Conservation (phyloP, 1,139 yeast species). For the Nakaseomyces delphensis region DNA sequence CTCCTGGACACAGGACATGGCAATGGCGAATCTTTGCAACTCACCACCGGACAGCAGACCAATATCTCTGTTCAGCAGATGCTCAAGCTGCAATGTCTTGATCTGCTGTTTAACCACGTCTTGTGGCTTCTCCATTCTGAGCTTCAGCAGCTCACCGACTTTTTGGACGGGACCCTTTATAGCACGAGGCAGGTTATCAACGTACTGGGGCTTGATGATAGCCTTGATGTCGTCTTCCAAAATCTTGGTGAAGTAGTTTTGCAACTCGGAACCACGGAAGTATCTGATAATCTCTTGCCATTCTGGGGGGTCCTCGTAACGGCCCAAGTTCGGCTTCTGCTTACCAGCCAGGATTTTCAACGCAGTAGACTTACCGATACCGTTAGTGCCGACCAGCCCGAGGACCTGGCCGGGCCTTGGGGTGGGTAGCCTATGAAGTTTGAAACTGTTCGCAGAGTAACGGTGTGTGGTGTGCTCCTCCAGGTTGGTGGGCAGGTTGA, state of each 20-base stretch:
- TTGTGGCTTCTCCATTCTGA: slow-evolving; percentile 58
- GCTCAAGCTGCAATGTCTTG: slow-evolving; percentile 59
- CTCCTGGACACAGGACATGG: slow-evolving; percentile 88
- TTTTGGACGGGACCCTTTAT: slow-evolving; percentile 82
- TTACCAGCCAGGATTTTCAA: slow-evolving; percentile 96
- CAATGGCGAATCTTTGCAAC: slow-evolving; percentile 95
- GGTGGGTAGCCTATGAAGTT: slow-evolving; percentile 91
- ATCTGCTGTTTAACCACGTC: slow-evolving; percentile 55
- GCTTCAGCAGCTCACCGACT: slow-evolving; percentile 75
- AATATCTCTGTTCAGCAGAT: slow-evolving; percentile 76
- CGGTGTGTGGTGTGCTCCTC: slow-evolving; percentile 91
- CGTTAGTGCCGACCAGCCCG: slow-evolving; percentile 96
- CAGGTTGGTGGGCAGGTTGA: slow-evolving; percentile 90
- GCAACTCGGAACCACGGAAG: slow-evolving; percentile 95
- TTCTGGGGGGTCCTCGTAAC: slow-evolving; percentile 90
- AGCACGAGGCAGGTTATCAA: slow-evolving; percentile 93
- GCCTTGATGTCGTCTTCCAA: slow-evolving; percentile 91
- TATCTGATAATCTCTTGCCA: slow-evolving; percentile 89
- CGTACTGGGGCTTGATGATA: slow-evolving; percentile 95
- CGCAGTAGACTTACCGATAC: slow-evolving; percentile 99
- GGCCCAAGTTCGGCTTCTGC: slow-evolving; percentile 92
- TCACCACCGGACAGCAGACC: slow-evolving; percentile 94
- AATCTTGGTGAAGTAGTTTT: slow-evolving; percentile 87
- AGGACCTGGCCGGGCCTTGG: slow-evolving; percentile 99
- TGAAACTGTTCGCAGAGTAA: slow-evolving; percentile 95